These are phyloP conservation scores for Jatropha multifida DNA, from an alignment of 441 rosid genomes.

Conservation along the genomic window DNA sequence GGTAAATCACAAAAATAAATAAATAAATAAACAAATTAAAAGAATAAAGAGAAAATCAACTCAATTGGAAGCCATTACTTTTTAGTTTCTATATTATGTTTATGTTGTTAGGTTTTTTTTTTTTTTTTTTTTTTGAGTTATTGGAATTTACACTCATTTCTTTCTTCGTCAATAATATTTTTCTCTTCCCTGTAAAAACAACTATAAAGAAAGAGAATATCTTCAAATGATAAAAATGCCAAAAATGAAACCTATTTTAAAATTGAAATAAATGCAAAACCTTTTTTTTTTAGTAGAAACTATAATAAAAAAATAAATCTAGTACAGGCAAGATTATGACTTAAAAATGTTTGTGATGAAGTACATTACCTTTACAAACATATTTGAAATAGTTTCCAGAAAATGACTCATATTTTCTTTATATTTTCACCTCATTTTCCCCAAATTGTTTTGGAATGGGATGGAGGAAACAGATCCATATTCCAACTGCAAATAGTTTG, in stretches of 20 bases:
- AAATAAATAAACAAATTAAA: background rate
- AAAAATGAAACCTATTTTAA: background rate
- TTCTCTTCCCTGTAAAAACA: no score
- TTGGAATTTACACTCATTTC: no score
- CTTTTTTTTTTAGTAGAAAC: background rate
- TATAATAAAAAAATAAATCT: background rate
- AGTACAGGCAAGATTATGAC: background rate
- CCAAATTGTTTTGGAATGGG: no score
- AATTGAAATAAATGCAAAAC: background rate
- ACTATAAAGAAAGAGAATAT: background rate
- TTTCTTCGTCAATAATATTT: no score
- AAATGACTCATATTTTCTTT: background rate
- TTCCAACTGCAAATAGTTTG: no score
- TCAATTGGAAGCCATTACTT: background rate
- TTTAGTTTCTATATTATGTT: background rate
- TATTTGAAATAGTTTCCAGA: background rate
- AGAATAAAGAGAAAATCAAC: background rate
- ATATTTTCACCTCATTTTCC: no score
- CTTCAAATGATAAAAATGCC: background rate
- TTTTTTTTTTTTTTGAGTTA: no score
- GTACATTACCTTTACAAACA: background rate
- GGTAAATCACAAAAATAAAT: background rate
- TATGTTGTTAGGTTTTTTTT: no score
- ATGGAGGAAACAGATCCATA: no score
- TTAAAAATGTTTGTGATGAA: background rate